Evolutionary conservation across 352 stramenopile genomes (phyloP).

Genomic region (Phytopythium sindhum): DNA sequence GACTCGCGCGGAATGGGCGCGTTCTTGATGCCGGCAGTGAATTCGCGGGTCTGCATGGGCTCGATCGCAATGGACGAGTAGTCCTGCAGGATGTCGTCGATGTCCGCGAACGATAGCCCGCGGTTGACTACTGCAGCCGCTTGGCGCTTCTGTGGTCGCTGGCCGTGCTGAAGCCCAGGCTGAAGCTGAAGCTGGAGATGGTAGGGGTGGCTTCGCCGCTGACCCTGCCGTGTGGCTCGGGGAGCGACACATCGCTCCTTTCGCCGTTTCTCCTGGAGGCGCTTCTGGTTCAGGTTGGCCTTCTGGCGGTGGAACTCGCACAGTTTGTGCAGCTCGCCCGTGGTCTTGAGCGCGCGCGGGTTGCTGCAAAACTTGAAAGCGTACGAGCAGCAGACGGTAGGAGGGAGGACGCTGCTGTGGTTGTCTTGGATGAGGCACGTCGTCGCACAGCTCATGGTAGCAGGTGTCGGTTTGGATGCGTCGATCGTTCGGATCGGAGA

Average conservation of each 20-base stretch:
- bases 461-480: no score
- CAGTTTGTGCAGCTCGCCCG: slow-evolving; percentile 30
- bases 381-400: slow-evolving; percentile 24
- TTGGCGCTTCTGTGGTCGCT: not conserved
- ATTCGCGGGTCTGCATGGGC: not conserved
- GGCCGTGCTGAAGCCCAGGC: not conserved
- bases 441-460: not conserved
- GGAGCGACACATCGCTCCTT: not conserved
- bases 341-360: slow-evolving; percentile 27
- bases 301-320: slow-evolving; percentile 37
- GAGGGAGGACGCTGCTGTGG: slow-evolving; percentile 3
- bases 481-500: not conserved
- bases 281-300: slow-evolving; percentile 39
- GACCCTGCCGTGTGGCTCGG: not conserved
- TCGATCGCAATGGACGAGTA: not conserved
- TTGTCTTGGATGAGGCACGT: not conserved
- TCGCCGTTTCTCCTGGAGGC: slow-evolving; percentile 18
- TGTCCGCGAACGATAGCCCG: not conserved
- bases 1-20: not conserved
- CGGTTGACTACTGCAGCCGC: not conserved
- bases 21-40: not conserved
- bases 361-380: slow-evolving; percentile 36
- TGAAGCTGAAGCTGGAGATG: not conserved
- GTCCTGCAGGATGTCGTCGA: not conserved
- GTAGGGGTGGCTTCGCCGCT: not conserved